Conservation (phyloP, 768 basidiomycete species). For the Pleurotus eryngii region DNA sequence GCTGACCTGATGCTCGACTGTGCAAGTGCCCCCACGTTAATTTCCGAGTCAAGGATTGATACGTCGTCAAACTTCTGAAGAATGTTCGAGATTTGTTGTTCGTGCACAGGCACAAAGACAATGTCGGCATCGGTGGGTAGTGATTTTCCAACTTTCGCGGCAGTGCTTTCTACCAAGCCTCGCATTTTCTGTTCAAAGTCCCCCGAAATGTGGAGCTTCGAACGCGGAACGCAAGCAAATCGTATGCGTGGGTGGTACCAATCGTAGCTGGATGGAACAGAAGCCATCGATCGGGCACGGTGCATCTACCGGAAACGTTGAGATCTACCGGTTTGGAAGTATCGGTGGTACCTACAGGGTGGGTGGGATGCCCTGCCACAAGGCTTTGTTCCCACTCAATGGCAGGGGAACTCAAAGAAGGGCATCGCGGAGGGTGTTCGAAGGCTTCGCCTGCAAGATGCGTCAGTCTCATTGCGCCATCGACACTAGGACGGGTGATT, state of each 20-base stretch:
- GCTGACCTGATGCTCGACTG: constrained; percentile 53
- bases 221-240: constrained; percentile 40
- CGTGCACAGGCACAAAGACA: constrained; percentile 49
- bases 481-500: constrained; percentile 7
- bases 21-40: constrained; percentile 38
- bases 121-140: constrained; percentile 23
- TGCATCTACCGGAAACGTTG: constrained; percentile 43
- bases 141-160: constrained; percentile 22
- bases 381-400: constrained; percentile 60
- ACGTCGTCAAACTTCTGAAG: constrained; percentile 38
- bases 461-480: too few relatives aligned
- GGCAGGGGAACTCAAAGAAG: constrained; percentile 34
- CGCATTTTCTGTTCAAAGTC: constrained; percentile 36
- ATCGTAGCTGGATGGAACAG: constrained; percentile 36
- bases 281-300: constrained; percentile 42
- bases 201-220: constrained; percentile 37
- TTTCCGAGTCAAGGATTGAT: constrained; percentile 37
- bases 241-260: constrained; percentile 53
- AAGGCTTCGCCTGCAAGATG: constrained; percentile 31
- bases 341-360: constrained; percentile 37
- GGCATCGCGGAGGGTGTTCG: constrained; percentile 38
- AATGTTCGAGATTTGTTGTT: constrained; percentile 48
- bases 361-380: constrained; percentile 57
- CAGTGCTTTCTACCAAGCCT: constrained; percentile 30
- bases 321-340: background rate